These are phyloP conservation scores for Fusarium miscanthi DNA, from an alignment of 2,329 filamentous ascomycete genomes.

Conservation along the genomic window DNA sequence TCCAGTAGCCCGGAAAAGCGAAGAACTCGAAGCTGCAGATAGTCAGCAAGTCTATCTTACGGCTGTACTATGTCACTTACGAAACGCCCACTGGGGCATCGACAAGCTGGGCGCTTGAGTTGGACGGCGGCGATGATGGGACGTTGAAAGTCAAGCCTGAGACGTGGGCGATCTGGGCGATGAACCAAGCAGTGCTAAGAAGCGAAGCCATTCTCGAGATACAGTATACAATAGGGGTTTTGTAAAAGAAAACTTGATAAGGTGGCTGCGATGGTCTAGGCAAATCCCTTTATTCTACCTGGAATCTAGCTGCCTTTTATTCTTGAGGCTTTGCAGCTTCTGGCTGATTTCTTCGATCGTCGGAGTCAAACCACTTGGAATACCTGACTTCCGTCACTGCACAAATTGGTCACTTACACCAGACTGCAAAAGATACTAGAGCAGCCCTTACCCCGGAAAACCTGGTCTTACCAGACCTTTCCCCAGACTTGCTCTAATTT, in stretches of 20 bases:
- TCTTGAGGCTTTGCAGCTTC: background rate
- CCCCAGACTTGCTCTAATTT: background rate
- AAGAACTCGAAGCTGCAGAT: background rate
- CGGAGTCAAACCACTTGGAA: background rate
- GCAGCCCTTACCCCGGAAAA: background rate
- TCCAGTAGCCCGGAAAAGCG: background rate
- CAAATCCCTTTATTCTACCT: background rate
- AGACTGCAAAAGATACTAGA: background rate
- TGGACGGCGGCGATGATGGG: background rate
- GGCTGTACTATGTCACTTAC: background rate
- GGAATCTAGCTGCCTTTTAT: background rate
- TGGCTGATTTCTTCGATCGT: too few relatives aligned
- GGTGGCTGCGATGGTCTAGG: background rate
- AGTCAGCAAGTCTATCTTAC: accelerated
- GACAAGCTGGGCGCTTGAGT: background rate
- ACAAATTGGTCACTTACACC: background rate
- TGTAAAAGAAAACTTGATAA: background rate
- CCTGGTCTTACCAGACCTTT: background rate
- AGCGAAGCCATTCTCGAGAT: background rate
- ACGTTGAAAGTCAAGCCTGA: background rate
- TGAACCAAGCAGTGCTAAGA: background rate
- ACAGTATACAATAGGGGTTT: background rate
- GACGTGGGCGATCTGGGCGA: background rate
- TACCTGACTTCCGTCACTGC: background rate
- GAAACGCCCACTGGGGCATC: background rate